These are phyloP conservation scores for Cordyceps tenuipes DNA, from an alignment of 2,329 filamentous ascomycete species.

Conservation along the genomic window DNA sequence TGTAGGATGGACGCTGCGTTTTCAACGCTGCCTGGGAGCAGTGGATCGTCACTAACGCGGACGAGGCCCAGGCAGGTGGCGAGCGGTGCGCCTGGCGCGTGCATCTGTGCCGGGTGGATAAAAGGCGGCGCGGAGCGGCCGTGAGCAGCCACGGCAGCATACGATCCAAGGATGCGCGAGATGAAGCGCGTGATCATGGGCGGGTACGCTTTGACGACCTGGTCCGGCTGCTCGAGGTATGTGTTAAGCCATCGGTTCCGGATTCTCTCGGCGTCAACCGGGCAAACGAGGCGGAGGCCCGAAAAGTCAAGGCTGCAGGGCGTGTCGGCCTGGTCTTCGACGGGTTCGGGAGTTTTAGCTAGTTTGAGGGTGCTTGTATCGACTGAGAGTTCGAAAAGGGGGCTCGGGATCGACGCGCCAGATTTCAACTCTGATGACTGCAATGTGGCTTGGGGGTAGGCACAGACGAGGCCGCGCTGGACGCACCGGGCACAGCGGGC, in stretches of 20 bases:
- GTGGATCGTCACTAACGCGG: not conserved
- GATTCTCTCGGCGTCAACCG: slow-evolving; percentile 3
- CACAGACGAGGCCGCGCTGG: not conserved
- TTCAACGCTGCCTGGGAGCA: not conserved
- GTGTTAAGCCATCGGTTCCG: slow-evolving; percentile 7
- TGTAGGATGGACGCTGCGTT: not conserved
- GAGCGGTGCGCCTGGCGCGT: not conserved
- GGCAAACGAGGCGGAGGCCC: not conserved
- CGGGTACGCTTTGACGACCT: slow-evolving; percentile 2
- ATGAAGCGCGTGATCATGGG: not conserved
- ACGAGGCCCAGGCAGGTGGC: slow-evolving; percentile 4
- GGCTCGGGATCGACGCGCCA: not conserved
- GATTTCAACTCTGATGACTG: not conserved
- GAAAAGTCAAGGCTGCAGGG: not conserved
- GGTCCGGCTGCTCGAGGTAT: not conserved
- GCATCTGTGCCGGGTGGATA: not conserved
- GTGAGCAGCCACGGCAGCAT: slow-evolving; percentile 5
- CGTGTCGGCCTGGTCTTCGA: not conserved
- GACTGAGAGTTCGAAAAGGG: not conserved
- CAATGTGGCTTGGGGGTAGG: not conserved
- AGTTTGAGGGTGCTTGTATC: too few species aligned
- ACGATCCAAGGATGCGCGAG: slow-evolving; percentile 4
- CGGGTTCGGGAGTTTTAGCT: not conserved
- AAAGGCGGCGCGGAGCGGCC: not conserved
- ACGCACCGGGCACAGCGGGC: not conserved